These are phyloP conservation scores for Serendipita sp. DNA, from an alignment of 768 basidiomycete species.

Conservation along the genomic window DNA sequence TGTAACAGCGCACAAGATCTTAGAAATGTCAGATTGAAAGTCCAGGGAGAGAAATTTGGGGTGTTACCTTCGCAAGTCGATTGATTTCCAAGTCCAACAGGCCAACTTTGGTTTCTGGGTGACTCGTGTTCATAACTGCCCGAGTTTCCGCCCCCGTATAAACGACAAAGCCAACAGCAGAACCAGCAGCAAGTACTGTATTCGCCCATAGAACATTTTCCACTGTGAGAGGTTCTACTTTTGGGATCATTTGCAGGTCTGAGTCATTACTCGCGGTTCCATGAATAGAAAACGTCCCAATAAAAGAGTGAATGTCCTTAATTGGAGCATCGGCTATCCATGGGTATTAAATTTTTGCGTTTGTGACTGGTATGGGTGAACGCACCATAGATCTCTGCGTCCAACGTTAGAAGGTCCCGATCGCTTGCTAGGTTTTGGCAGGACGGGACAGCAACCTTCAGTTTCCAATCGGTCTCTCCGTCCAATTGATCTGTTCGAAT, in stretches of 20 bases:
- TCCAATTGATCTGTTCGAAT: conserved; percentile 96
- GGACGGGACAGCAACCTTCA: conserved; percentile 72
- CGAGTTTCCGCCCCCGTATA: conserved; percentile 92
- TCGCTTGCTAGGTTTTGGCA: conserved; percentile 55
- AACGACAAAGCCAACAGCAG: conserved; percentile 79
- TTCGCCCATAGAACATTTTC: conserved; percentile 97
- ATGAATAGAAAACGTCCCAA: conserved; percentile 67
- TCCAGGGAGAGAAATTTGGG: not conserved
- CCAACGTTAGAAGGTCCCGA: conserved; percentile 35
- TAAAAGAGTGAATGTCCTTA: conserved; percentile 91
- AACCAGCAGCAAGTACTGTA: conserved; percentile 90
- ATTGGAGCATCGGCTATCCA: conserved; percentile 73
- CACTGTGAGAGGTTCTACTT: conserved; percentile 73
- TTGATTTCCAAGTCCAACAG: conserved; percentile 89
- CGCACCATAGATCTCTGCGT: conserved; percentile 82
- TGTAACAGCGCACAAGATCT: conserved; percentile 91
- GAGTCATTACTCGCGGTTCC: conserved; percentile 14
- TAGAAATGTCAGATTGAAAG: conserved; percentile 1
- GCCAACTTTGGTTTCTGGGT: conserved; percentile 89
- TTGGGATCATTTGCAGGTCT: conserved; percentile 26
- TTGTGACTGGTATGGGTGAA: conserved; percentile 8
- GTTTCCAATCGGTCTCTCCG: conserved; percentile 98
- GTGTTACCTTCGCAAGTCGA: conserved; percentile 69
- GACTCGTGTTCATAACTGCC: conserved; percentile 97
- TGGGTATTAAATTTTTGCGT: not conserved